Conservation (phyloP, 164 flowering plant species). For the Piper betle region DNA sequence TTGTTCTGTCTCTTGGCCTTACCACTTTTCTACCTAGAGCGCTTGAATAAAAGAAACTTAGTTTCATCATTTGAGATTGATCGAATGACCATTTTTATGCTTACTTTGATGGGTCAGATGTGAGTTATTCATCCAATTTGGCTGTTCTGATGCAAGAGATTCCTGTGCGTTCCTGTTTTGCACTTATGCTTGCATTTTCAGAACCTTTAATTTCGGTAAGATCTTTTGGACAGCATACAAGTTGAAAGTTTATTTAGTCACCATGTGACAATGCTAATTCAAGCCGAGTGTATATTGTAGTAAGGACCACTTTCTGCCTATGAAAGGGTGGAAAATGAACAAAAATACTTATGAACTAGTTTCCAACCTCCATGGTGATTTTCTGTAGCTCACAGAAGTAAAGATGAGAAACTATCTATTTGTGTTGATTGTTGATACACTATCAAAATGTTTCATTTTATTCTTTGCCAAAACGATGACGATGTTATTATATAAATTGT, state of each 20-base stretch:
- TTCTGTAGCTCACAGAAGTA: neutral
- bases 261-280: neutral
- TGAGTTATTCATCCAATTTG: slow-evolving; percentile 31
- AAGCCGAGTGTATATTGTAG: neutral
- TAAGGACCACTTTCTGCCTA: neutral
- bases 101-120: slow-evolving; percentile 24
- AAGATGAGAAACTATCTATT: neutral
- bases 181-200: slow-evolving; percentile 73
- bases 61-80: neutral
- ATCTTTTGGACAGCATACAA: neutral
- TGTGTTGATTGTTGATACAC: too few species aligned
- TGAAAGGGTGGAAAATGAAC: neutral
- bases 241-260: neutral
- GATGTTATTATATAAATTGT: too few species aligned
- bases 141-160: slow-evolving; percentile 37
- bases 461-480: neutral
- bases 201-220: slow-evolving; percentile 60
- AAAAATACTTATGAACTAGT: too few species aligned
- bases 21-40: neutral
- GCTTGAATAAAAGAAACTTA: neutral
- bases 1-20: neutral
- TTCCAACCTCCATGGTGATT: neutral
- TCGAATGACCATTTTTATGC: neutral
- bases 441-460: neutral
- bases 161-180: slow-evolving; percentile 65